Base-by-base conservation (phyloP, 345 rosid species). In the Stellera chamaejasme region DNA sequence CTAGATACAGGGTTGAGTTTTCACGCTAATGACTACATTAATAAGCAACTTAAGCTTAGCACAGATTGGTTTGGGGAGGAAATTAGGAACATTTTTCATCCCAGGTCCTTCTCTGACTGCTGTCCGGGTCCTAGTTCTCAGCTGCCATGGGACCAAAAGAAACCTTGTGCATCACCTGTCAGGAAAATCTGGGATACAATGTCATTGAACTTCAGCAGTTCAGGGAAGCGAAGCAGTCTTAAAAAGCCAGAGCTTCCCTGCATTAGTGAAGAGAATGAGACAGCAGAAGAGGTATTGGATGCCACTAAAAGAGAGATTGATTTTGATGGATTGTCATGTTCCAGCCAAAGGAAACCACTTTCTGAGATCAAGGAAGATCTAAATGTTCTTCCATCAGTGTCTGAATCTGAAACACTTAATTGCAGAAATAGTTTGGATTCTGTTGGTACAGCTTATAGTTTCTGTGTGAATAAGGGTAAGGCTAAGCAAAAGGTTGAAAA, bases 261-360 rank as follows among this genome's bases (percentile, higher is more conserved):
- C 73, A 87, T 93, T 55, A 79, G 55, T 47, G 97, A 93, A 75
- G 96, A 89, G 72, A 77, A 73, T 72, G 96, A 93, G 78, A 73
- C 56, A 49, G 27, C 59, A 32, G 80, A 82, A 28, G 86, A 78
- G 62, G 76, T 65, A 42, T 56, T 69, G 43, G 79, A 76, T 63
- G 72, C 66, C 60, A 27, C 73, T 55, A 66, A 59, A 55, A 80
- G 77, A 61, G 74, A 56, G 39, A 56, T 45, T 62, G 43, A 53
- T 60, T 66, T 71, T 25, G 66, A 74, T 65, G 55, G 15, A 45
- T 60, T 56, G 66, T 65, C 66, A 55, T 62, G 48, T 59, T 69
- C 75, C 13, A 66, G 61, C 62, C 72, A 75, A 69, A 82, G 82
- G 67, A 69, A 75, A 52, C 85, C 85, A 10, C 87, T 88, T 61